Base-by-base conservation (phyloP, 1,284 basidiomycete species). In the Leccinum subfulvum region DNA sequence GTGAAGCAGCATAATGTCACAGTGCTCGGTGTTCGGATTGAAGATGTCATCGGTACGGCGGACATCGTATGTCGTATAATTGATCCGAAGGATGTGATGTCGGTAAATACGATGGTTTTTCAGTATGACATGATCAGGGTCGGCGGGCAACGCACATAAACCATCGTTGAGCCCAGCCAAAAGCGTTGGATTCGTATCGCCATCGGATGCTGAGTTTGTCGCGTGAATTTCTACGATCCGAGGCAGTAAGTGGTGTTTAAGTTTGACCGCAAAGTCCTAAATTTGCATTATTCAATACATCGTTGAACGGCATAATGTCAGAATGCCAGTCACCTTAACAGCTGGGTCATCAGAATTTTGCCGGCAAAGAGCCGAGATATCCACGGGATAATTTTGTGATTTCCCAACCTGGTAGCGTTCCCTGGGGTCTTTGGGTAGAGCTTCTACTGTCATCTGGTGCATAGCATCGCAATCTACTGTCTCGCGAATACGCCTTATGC, bases 61-160 rank as follows among this genome's bases (percentile, higher is more conserved):
- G 0, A 51, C 21, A 0, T 51, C 49, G 0, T 51, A 51, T 14
- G 21, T 51, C n/a, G 21, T 51, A 0, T 51, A 51, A 0, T 51
- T 51, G 21, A 51, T 18, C 0, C 21, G 49, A 51, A 51, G 49
- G 21, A 51, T 21, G 3, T 51, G 49, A 11, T 51, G 49, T 13
- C 0, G 21, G 13, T 51, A 23, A 11, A 51, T 51, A 7, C 21
- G 49, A 21, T 1, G 0, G 41, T 47, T 47, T 0, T 47, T 53
- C 0, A 64, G 30, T 16, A 64, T 26, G 1, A 64, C 49, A 3
- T 33, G 55, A 1, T 56, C 35, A 21, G 21, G n/a, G 0, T 5
- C 37, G 3, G 33, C 35, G 10, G 18, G 10, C 30, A 14, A 0
- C 7, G 54, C 13, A 16, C 26, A 0, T 0, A 23, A 23, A 0